These are phyloP conservation scores for Penicillium angulare DNA, from an alignment of 495 filamentous ascomycete genomes.

Conservation along the genomic window DNA sequence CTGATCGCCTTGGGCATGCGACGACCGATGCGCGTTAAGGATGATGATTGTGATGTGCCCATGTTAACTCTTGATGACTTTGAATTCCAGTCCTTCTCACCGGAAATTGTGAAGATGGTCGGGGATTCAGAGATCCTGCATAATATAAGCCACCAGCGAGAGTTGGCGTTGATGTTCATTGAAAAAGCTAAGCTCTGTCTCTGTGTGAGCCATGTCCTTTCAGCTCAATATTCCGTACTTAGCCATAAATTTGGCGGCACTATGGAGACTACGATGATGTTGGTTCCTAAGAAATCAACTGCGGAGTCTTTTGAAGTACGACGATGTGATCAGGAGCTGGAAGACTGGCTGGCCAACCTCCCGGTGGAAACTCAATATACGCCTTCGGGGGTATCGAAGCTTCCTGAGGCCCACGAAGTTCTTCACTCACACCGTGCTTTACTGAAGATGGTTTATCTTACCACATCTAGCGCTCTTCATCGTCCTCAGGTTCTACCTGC, in stretches of 20 bases:
- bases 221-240: constrained; percentile 84
- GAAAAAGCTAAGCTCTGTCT: constrained; percentile 88
- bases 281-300: constrained; percentile 80
- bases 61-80: constrained; percentile 85
- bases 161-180: constrained; percentile 83
- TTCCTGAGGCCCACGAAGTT: constrained; percentile 51
- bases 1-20: constrained; percentile 88
- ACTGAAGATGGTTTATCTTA: constrained; percentile 86
- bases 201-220: constrained; percentile 78
- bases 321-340: constrained; percentile 68
- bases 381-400: constrained; percentile 38
- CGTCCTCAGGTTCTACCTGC: constrained; percentile 82
- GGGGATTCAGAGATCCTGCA: constrained; percentile 63
- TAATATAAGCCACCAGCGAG: constrained; percentile 62
- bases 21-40: constrained; percentile 82
- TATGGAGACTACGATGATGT: constrained; percentile 82
- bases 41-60: constrained; percentile 84
- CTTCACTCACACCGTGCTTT: constrained; percentile 74
- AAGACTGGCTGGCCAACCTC: constrained; percentile 67
- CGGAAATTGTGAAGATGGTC: constrained; percentile 62
- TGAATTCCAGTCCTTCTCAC: constrained; percentile 65
- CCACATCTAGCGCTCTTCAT: constrained; percentile 83
- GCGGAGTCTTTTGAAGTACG: constrained; percentile 72
- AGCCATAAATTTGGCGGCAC: constrained; percentile 75
- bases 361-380: constrained; percentile 65